Evolutionary conservation across 2,329 filamentous ascomycete species (phyloP), one percentile per base, ranked within the genome.

Genomic region (Coniella lustricola): DNA sequence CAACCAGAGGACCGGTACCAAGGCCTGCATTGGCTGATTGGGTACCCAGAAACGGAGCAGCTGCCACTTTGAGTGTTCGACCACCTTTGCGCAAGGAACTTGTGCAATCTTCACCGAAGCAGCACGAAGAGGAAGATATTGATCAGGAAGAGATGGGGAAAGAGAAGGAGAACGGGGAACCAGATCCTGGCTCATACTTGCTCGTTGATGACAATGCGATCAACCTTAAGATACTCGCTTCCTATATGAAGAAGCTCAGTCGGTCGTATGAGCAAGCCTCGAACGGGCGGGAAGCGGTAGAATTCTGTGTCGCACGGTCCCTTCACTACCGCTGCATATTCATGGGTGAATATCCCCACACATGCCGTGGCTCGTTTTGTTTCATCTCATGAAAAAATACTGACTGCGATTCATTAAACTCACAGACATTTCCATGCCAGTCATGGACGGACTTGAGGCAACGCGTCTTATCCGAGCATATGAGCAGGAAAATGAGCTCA

Each of bases 241-340:
- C 65, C 0, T 67, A 65, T 20, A 62, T 69, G 35, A 56, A 59
- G 2, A 69, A 64, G 46, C 57, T 67, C 4, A 63, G 67, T 2
- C 67, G 60, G n/a, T 60, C 62, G 3, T 62, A 67, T 14, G 61
- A 65, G n/a, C 67, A 66, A 13, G 74, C 73, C 1, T 59, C 59
- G 18, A 67, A 77, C 53, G 75, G 75, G 7, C 62, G 69, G 1
- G 67, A 75, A 56, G 75, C 75, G 2, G 67, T 77, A 1, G 60
- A 72, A 7, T 60, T 60, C 25, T 73, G 71, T 49, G 63, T 69
- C 39, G 54, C 55, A 7, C 52, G 59, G 3, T 51, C 55, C 2
- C 59, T 62, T 7, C 56, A 61, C 0, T 70, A 68, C 42, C 67
- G 69, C 34, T 66, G 74, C 36, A 67, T 77, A 3, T 67, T 76